A percentile compares a stretch with the other conserved stretches of the same genome.
Conservation (phyloP, 495 filamentous ascomycete genomes). For the Penicillium waksmanii region DNA sequence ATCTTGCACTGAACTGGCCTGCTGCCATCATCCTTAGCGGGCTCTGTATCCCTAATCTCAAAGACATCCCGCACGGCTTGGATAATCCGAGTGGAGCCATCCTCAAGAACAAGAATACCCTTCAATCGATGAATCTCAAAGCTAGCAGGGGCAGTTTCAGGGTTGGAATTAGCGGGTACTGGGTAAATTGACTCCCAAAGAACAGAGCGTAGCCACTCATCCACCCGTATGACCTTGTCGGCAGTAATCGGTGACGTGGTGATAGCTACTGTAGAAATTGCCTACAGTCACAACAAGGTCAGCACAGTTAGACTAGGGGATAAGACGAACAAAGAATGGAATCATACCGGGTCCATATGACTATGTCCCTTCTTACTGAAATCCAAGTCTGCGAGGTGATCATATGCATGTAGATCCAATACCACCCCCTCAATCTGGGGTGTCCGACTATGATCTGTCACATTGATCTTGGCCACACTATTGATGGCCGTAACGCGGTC, state of each 20-base stretch:
- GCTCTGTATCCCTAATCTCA: constrained; percentile 74
- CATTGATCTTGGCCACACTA: constrained; percentile 80
- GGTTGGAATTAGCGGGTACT: constrained; percentile 3
- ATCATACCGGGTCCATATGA: constrained; percentile 78
- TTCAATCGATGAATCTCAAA: constrained; percentile 88
- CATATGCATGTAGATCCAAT: constrained; percentile 91
- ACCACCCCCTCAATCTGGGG: constrained; percentile 83
- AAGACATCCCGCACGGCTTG: constrained; percentile 95
- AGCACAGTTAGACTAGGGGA: not conserved
- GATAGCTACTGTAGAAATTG: constrained; percentile 85
- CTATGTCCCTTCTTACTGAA: constrained; percentile 69
- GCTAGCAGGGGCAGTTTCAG: constrained; percentile 23
- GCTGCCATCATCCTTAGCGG: constrained; percentile 31
- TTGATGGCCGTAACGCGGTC: constrained; percentile 82
- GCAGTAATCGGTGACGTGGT: constrained; percentile 58
- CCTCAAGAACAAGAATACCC: constrained; percentile 64
- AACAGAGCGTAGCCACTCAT: constrained; percentile 80
- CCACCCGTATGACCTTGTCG: constrained; percentile 61
- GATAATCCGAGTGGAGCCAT: constrained; percentile 72
- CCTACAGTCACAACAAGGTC: constrained; percentile 46
- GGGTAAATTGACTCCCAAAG: constrained; percentile 82
- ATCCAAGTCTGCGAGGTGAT: constrained; percentile 71
- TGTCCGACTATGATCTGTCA: constrained; percentile 77
- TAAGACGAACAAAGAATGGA: not conserved
- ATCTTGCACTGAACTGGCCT: constrained; percentile 62